Base-by-base conservation (phyloP, 1,284 basidiomycete species). In the Mycena sp. region DNA sequence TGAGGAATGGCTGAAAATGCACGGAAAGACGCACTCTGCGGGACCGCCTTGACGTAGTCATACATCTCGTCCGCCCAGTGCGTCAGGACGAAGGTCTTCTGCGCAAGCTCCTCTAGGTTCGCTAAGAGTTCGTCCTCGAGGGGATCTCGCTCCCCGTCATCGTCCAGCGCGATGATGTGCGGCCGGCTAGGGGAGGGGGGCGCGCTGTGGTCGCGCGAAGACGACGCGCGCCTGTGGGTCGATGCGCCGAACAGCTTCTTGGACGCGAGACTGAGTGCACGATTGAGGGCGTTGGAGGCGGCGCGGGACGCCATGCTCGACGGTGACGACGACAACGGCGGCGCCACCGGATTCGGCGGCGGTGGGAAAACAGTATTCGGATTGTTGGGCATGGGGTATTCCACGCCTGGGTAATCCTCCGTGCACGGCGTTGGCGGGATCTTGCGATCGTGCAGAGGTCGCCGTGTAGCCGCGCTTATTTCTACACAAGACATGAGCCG, bases 61-160 rank as follows among this genome's bases (percentile, higher is more conserved):
- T 97, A 91, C 86, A 96, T 94, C 75, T 92, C 88, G 77, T 99
- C 96, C 35, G 94, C 97, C 86, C 96, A 96, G 67, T 94, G 91
- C 55, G 92, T 92, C 58, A 99, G 80, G 37, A 97, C 95, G 67
- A 94, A 92, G 25, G 96, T 96, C 84, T 99, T 99, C 82, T 98
- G 95, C 11, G 95, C 96, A 0, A 96, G 78, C 67, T 97, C 93
- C 74, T 98, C 96, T 40, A 99, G 81, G 21, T 78, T 76, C 2
- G 82, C 86, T 11, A 98, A 79, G 9, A 99, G 77, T 61, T 87
- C 87, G 62, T 94, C 92, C 70, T 98, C 96, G 53, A 91, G 81
- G 0, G 93, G 90, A 70, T 96, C 92, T n/a, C 85, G 76, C 59
- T 80, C 77, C 10, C 61, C 73, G 67, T 81, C 77, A 49, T 78